These are phyloP conservation scores for Platanthera zijinensis DNA, from an alignment of 106 monocot genomes.

Conservation along the genomic window DNA sequence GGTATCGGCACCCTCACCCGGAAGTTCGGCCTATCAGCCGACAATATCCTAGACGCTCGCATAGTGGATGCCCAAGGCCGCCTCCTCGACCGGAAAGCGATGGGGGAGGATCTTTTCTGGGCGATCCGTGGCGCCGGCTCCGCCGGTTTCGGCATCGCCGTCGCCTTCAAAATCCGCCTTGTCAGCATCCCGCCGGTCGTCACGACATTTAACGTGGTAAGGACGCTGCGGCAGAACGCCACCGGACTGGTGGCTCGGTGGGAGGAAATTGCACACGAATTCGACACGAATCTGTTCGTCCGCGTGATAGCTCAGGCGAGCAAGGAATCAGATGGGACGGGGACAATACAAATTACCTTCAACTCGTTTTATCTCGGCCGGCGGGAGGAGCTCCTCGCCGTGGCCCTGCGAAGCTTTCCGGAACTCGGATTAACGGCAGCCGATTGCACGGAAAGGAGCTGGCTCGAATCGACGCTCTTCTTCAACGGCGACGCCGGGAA, in stretches of 20 bases:
- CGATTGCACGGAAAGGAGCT: slow-evolving; percentile 23
- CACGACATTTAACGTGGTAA: slow-evolving; percentile 23
- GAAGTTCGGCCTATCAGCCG: slow-evolving; percentile 32
- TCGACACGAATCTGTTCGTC: slow-evolving; percentile 24
- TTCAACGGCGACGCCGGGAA: background rate
- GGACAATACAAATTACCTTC: slow-evolving; percentile 17
- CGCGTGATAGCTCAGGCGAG: background rate
- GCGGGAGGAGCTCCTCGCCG: slow-evolving; percentile 1
- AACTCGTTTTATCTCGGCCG: slow-evolving; percentile 22
- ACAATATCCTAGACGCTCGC: slow-evolving; percentile 39
- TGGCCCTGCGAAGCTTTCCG: slow-evolving; percentile 9
- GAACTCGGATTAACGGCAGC: slow-evolving; percentile 15
- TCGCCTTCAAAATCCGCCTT: slow-evolving; percentile 34
- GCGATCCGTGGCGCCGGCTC: slow-evolving; percentile 53
- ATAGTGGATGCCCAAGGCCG: slow-evolving; percentile 28
- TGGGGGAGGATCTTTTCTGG: slow-evolving; percentile 77
- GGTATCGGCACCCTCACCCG: slow-evolving; percentile 38
- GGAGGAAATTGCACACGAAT: slow-evolving; percentile 21
- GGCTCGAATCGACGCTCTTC: slow-evolving; percentile 22
- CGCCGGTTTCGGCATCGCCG: slow-evolving; percentile 41
- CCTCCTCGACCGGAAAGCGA: slow-evolving; percentile 28
- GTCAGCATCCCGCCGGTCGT: slow-evolving; percentile 38
- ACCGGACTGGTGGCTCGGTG: slow-evolving; percentile 21
- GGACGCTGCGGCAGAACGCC: slow-evolving; percentile 24
- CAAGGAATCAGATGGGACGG: background rate